Conservation (phyloP, 257 asterid genomes). For the Echium plantagineum region DNA sequence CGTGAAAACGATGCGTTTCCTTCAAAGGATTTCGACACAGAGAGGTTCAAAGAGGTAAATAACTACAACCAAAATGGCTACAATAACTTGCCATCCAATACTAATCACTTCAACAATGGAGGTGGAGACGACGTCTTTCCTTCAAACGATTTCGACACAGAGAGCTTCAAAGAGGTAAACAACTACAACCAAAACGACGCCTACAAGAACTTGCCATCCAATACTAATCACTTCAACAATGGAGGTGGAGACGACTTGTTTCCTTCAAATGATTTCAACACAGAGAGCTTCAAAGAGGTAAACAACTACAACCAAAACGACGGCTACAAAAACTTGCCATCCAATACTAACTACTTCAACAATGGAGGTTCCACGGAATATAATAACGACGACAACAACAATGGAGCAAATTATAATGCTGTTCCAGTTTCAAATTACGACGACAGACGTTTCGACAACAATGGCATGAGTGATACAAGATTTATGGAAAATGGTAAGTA, state of each 20-base stretch:
- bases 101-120: constrained; percentile 13
- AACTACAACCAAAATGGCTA: constrained; percentile 9
- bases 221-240: background rate
- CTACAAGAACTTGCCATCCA: constrained; percentile 4
- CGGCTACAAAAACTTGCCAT: constrained; percentile 3
- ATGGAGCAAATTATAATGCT: background rate
- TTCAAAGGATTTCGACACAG: constrained; percentile 5
- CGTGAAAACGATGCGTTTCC: constrained; percentile 18
- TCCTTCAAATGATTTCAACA: constrained; percentile 2
- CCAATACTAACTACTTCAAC: constrained; percentile 2
- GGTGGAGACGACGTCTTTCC: constrained; percentile 12
- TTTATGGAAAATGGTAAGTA: constrained; percentile 27
- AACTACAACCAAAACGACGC: constrained; percentile 7
- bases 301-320: constrained; percentile 10
- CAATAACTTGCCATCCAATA: constrained; percentile 1
- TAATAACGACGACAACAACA: constrained; percentile 1
- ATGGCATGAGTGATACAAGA: constrained; percentile 44
- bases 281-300: constrained; percentile 11
- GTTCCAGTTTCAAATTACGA: constrained; percentile 2
- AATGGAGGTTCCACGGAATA: constrained; percentile 15
- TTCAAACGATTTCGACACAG: constrained; percentile 5
- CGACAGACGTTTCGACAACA: constrained; percentile 6
- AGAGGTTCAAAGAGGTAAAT: constrained; percentile 11
- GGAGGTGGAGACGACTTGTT: constrained; percentile 19
- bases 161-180: constrained; percentile 11